Percentiles rank a stretch among this genome's conserved stretches.
These are phyloP conservation scores for Leccinum fibrillosum DNA, from an alignment of 768 basidiomycete species.

Conservation along the genomic window DNA sequence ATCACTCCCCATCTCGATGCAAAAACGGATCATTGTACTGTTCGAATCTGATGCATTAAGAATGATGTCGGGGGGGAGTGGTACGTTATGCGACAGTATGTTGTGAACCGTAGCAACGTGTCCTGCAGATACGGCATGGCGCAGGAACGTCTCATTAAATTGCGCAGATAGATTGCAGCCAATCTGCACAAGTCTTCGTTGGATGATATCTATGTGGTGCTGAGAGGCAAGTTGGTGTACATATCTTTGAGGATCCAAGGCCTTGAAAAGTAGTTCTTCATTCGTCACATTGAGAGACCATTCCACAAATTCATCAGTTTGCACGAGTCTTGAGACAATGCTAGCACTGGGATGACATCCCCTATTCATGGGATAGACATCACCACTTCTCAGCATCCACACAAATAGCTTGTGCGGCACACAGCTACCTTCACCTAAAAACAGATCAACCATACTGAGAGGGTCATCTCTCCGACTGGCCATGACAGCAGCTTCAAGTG, in stretches of 20 bases:
- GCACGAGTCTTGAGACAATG: background rate
- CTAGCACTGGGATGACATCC: too few relatives aligned
- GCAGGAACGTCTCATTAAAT: background rate
- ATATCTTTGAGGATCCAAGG: background rate
- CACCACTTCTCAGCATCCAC: too few relatives aligned
- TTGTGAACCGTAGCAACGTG: background rate
- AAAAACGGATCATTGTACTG: background rate
- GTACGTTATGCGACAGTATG: background rate
- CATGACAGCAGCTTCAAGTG: background rate
- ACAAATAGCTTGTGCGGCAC: background rate
- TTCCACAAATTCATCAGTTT: background rate
- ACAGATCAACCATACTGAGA: background rate
- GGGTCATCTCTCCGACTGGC: too few relatives aligned
- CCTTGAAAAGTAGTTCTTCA: background rate
- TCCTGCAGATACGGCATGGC: background rate
- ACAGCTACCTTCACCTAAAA: background rate
- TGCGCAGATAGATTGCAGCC: background rate
- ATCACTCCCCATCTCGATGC: background rate
- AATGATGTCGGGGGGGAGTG: background rate
- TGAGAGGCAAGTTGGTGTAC: accelerated
- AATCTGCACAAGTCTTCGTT: background rate
- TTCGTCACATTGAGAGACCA: background rate
- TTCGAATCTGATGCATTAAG: background rate
- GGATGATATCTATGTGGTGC: background rate
- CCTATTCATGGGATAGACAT: too few relatives aligned